Percentiles rank a stretch among this genome's conserved stretches.
Evolutionary conservation across 2,329 filamentous ascomycete genomes (phyloP).

Genomic region (Fusarium xyrophilum): DNA sequence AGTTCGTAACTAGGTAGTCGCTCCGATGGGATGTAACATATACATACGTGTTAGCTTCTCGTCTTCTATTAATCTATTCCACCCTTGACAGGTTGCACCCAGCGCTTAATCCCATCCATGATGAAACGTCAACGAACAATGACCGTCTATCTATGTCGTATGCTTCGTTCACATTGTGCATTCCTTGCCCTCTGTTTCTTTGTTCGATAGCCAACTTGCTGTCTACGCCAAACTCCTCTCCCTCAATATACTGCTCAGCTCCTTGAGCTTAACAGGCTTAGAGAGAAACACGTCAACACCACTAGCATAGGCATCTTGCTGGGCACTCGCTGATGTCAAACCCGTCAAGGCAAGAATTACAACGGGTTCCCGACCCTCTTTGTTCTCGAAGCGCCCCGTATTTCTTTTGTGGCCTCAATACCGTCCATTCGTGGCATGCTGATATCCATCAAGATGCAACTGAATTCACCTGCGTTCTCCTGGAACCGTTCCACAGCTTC

Average conservation of each 20-base stretch:
- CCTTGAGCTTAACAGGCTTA: conserved; percentile 57
- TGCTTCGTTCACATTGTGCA: not conserved
- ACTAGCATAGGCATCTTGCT: conserved; percentile 59
- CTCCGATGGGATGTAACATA: not conserved
- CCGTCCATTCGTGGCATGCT: conserved; percentile 65
- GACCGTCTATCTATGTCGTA: not conserved
- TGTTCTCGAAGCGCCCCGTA: conserved; percentile 56
- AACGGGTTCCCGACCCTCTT: conserved; percentile 50
- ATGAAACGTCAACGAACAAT: not conserved
- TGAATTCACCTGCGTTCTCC: conserved; percentile 33
- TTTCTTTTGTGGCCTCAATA: conserved; percentile 55
- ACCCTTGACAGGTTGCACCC: not conserved
- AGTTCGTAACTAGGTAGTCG: no score
- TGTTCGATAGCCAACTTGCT: not conserved
- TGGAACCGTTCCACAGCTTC: conserved; percentile 45
- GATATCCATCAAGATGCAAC: conserved; percentile 55
- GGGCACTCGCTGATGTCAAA: conserved; percentile 55
- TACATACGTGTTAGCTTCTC: no score
- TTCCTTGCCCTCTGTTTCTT: not conserved
- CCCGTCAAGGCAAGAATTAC: conserved; percentile 62
- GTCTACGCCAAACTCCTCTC: conserved; percentile 7
- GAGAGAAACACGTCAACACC: conserved; percentile 63
- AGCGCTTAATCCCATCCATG: not conserved
- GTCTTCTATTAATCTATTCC: not conserved
- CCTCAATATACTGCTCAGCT: conserved; percentile 42